phyloP scores from a whole-genome alignment of 2,329 filamentous ascomycete species.

The Cordyceps fumosorosea region DNA sequence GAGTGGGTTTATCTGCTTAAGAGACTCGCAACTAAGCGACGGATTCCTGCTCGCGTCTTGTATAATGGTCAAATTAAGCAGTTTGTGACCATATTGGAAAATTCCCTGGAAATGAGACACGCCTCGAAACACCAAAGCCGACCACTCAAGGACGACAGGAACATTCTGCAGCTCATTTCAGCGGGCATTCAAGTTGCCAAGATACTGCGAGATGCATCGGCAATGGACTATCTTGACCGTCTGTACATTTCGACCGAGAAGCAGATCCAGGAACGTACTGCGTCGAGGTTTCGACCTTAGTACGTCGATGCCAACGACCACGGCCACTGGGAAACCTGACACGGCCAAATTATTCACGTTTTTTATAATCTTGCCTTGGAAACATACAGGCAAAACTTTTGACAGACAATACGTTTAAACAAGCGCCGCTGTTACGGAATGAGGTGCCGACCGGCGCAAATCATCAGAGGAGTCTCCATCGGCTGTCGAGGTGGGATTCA shows the following conservation, averaged over 20 bases:
- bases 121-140: slow-evolving; percentile 77
- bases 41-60: slow-evolving; percentile 75
- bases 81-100: slow-evolving; percentile 81
- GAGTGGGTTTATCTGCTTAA: slow-evolving; percentile 89
- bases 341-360: slow-evolving; percentile 4
- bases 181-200: slow-evolving; percentile 83
- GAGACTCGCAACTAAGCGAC: slow-evolving; percentile 75
- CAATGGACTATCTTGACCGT: slow-evolving; percentile 75
- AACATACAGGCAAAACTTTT: not conserved
- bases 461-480: not conserved
- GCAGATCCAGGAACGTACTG: slow-evolving; percentile 63
- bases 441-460: slow-evolving; percentile 5
- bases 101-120: slow-evolving; percentile 82
- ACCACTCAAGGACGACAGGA: slow-evolving; percentile 80
- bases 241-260: slow-evolving; percentile 78
- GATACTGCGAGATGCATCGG: slow-evolving; percentile 75
- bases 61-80: slow-evolving; percentile 91
- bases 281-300: slow-evolving; percentile 30
- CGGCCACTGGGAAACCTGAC: not conserved
- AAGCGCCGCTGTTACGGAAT: not conserved
- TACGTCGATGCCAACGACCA: not conserved
- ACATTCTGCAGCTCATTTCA: slow-evolving; percentile 80
- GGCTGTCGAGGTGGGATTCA: not conserved
- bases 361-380: slow-evolving; percentile 6
- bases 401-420: slow-evolving; percentile 9